Percentiles rank a stretch among this genome's conserved stretches.
phyloP scores from a whole-genome alignment of 202 grass and related monocot species.

The Saccharum hybrid region DNA sequence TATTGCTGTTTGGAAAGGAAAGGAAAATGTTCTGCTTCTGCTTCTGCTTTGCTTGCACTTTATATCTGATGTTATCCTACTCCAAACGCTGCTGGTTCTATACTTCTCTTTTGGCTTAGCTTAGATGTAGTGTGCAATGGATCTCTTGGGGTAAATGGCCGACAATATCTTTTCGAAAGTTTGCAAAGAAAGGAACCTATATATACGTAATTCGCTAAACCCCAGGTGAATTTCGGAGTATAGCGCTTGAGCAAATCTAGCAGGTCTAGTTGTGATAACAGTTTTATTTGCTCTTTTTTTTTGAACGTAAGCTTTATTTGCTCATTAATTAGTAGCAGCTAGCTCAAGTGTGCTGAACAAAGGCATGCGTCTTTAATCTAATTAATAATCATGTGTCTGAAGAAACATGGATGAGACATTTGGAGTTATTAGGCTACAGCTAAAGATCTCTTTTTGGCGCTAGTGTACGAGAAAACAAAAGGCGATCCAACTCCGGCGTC shows the following conservation, averaged over 20 bases:
- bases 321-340: slow-evolving; percentile 3
- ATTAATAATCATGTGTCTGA: neutral
- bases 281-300: slow-evolving; percentile 7
- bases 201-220: neutral
- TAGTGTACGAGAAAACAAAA: slow-evolving; percentile 1
- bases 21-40: neutral
- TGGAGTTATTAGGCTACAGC: neutral
- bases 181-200: slow-evolving; percentile 22
- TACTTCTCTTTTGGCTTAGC: slow-evolving; percentile 17
- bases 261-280: slow-evolving; percentile 6
- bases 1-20: slow-evolving; percentile 1
- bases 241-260: slow-evolving; percentile 34
- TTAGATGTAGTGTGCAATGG: neutral
- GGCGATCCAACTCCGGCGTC: neutral
- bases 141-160: slow-evolving; percentile 33
- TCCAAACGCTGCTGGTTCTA: slow-evolving; percentile 3
- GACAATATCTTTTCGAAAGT: slow-evolving; percentile 41
- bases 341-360: neutral
- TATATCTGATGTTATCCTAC: neutral
- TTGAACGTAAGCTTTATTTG: slow-evolving; percentile 3
- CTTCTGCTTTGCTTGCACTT: slow-evolving; percentile 23
- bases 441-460: neutral
- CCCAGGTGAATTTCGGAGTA: slow-evolving; percentile 34
- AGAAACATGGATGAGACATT: neutral
- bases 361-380: neutral